Evolutionary conservation across 2,329 filamentous ascomycete genomes (phyloP).

Genomic region (Didymella pinodella): DNA sequence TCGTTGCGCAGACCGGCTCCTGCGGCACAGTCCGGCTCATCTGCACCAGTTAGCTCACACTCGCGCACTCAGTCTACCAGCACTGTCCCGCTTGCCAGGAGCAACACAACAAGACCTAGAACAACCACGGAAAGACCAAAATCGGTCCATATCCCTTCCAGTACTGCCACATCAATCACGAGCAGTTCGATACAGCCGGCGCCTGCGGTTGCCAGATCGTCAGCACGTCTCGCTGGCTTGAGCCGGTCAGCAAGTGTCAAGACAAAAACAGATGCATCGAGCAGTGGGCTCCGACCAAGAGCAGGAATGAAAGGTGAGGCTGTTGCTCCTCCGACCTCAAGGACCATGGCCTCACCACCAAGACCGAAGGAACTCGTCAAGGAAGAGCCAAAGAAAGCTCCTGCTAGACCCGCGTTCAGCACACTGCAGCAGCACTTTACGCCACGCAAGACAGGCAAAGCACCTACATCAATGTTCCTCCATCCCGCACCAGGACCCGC

Average conservation of each 20-base stretch:
- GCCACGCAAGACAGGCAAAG: constrained; percentile 47
- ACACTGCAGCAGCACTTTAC: constrained; percentile 53
- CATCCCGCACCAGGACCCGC: constrained; percentile 39
- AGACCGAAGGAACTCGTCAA: constrained; percentile 29
- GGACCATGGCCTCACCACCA: constrained; percentile 6
- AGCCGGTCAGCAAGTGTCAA: constrained; percentile 39
- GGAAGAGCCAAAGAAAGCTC: constrained; percentile 36
- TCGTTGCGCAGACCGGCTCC: constrained; percentile 42
- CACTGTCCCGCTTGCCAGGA: constrained; percentile 22
- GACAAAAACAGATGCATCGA: constrained; percentile 27
- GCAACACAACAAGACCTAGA: constrained; percentile 26
- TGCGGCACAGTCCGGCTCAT: constrained; percentile 27
- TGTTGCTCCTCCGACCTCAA: constrained; percentile 5
- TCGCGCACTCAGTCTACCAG: constrained; percentile 41
- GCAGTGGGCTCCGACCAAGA: constrained; percentile 17
- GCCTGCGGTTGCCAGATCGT: constrained; percentile 23
- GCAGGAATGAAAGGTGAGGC: constrained; percentile 26
- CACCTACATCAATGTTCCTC: constrained; percentile 47
- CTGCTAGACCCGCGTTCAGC: constrained; percentile 45
- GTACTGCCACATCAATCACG: constrained; percentile 16
- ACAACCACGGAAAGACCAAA: constrained; percentile 34
- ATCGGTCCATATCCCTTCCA: constrained; percentile 32
- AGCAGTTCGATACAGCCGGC: constrained; percentile 22
- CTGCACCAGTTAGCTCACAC: constrained; percentile 27
- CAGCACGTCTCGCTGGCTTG: constrained; percentile 36